Conservation (phyloP, 1,284 basidiomycete genomes). For the Ceratobasidium sp. region DNA sequence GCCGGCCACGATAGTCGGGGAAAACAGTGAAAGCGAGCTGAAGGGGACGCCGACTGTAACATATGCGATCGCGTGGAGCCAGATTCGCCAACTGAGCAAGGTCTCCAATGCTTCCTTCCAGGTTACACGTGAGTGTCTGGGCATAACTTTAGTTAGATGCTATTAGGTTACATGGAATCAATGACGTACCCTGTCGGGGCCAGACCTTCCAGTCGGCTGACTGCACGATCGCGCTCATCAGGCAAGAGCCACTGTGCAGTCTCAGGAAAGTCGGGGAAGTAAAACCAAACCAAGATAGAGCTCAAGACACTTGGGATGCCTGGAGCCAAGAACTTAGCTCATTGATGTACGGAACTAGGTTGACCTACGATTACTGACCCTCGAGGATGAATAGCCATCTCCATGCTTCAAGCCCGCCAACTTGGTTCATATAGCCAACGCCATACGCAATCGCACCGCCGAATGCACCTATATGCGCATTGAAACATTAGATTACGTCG, state of each 20-base stretch:
- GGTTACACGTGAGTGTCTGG: conserved; percentile 21
- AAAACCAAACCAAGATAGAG: conserved; percentile 59
- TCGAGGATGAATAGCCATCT: conserved; percentile 65
- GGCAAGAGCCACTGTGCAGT: conserved; percentile 60
- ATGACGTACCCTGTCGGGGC: conserved; percentile 50
- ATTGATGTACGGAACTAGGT: not conserved
- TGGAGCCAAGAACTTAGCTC: not conserved
- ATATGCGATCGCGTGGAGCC: conserved; percentile 53
- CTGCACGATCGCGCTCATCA: conserved; percentile 56
- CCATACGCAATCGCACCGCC: conserved; percentile 62
- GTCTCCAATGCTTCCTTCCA: conserved; percentile 36
- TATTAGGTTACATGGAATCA: not conserved
- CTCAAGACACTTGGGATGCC: conserved; percentile 46
- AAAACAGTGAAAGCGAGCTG: conserved; percentile 58
- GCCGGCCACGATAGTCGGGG: conserved; percentile 59
- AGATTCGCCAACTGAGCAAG: conserved; percentile 31
- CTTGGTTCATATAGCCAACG: conserved; percentile 57
- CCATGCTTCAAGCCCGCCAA: conserved; percentile 58
- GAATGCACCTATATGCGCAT: conserved; percentile 62
- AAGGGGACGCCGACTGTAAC: conserved; percentile 58
- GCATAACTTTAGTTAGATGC: not conserved
- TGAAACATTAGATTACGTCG: conserved; percentile 31
- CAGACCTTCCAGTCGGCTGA: conserved; percentile 53
- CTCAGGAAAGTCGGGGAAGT: conserved; percentile 64
- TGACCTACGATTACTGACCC: conserved; percentile 58